Percentiles rank a stretch among this genome's conserved stretches.
Evolutionary conservation across 1,139 yeast species (phyloP).

Genomic region (Blastobotrys buckinghamii): DNA sequence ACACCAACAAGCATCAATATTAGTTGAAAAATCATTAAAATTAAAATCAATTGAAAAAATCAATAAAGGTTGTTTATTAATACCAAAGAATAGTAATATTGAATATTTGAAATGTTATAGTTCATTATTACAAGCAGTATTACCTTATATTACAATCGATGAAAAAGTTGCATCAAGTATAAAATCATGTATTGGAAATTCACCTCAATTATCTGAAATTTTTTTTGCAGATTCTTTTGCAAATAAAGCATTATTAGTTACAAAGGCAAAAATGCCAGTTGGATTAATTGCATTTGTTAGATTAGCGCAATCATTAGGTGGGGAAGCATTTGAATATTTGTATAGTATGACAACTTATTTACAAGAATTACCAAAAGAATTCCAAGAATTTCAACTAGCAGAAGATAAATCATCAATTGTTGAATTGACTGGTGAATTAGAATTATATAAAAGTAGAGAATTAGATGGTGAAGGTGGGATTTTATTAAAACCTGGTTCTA

Average conservation of each 20-base stretch:
- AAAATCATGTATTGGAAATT: constrained; percentile 43
- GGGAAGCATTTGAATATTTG: constrained; percentile 59
- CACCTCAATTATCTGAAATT: constrained; percentile 53
- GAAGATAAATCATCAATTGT: constrained; percentile 36
- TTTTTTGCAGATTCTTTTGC: constrained; percentile 55
- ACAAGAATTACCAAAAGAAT: constrained; percentile 34
- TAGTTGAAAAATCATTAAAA: constrained; percentile 37
- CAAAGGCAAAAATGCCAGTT: constrained; percentile 75
- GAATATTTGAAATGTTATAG: constrained; percentile 55
- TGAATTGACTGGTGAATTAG: constrained; percentile 36
- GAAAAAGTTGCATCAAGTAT: constrained; percentile 50
- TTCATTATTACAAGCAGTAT: constrained; percentile 50
- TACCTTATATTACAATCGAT: constrained; percentile 59
- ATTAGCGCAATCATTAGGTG: constrained; percentile 50
- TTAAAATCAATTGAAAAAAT: constrained; percentile 39
- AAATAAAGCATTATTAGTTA: constrained; percentile 48
- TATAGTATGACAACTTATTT: constrained; percentile 56
- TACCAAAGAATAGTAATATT: constrained; percentile 38
- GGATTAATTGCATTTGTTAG: constrained; percentile 56
- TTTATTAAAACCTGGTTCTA: constrained; percentile 50
- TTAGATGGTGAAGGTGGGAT: constrained; percentile 36
- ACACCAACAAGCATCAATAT: constrained; percentile 20
- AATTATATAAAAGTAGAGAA: constrained; percentile 40
- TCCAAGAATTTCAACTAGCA: constrained; percentile 30
- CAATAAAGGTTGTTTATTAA: constrained; percentile 38